A percentile compares a stretch with the other conserved stretches of the same genome.
Conservation (phyloP, 495 filamentous ascomycete genomes). For the Neurospora terricola region DNA sequence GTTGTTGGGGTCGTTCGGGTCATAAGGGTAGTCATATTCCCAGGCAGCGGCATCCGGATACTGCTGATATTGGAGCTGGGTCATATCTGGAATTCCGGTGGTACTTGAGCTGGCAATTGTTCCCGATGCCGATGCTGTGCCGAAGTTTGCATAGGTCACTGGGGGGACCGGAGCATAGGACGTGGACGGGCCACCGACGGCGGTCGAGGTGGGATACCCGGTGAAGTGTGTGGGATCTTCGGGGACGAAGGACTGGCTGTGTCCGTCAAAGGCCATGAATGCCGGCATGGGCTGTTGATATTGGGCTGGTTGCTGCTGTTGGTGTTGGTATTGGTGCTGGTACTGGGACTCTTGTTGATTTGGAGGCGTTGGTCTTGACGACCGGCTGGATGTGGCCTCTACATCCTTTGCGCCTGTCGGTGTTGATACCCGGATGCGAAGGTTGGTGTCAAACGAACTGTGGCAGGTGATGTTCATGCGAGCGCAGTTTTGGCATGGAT, state of each 20-base stretch:
- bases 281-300: neutral
- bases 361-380: neutral
- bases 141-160: neutral
- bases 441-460: conserved; percentile 27
- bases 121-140: neutral
- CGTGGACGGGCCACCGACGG: neutral
- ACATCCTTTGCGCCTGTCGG: conserved; percentile 19
- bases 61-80: neutral
- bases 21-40: neutral
- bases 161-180: neutral
- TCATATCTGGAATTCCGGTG: neutral
- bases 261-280: neutral
- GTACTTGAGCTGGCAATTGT: neutral
- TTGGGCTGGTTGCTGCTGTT: neutral
- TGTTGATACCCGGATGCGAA: conserved; percentile 20
- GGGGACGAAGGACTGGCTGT: conserved; percentile 1
- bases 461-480: conserved; percentile 27
- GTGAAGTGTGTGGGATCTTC: conserved; percentile 6
- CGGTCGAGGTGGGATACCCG: neutral
- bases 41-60: neutral
- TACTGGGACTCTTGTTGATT: neutral
- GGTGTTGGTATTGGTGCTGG: neutral
- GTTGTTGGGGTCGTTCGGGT: neutral
- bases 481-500: conserved; percentile 24
- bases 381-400: conserved; percentile 6